Conservation (phyloP, 202 grass and related monocot species). For the Elaeis oleifera region DNA sequence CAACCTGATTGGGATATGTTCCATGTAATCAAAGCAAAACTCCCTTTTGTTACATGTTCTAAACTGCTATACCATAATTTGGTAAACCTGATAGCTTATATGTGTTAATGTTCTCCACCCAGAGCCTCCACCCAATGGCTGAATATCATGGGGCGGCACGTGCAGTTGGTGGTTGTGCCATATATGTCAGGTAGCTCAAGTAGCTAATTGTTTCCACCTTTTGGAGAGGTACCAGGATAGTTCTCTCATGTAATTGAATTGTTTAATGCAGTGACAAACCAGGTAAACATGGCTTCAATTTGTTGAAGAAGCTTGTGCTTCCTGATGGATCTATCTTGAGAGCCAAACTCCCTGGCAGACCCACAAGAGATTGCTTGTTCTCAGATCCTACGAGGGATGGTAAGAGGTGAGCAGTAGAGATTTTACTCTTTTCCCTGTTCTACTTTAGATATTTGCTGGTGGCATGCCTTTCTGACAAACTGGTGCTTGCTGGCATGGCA, state of each 20-base stretch:
- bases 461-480: not conserved
- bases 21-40: slow-evolving; percentile 1
- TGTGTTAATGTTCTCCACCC: not conserved
- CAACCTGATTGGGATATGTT: slow-evolving; percentile 44
- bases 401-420: slow-evolving; percentile 37
- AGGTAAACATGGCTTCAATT: slow-evolving; percentile 60
- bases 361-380: slow-evolving; percentile 69
- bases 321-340: slow-evolving; percentile 69
- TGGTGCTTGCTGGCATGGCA: slow-evolving; percentile 12
- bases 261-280: slow-evolving; percentile 60
- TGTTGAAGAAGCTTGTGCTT: slow-evolving; percentile 81
- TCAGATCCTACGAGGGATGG: slow-evolving; percentile 65
- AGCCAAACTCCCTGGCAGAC: slow-evolving; percentile 52
- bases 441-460: not conserved
- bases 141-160: slow-evolving; percentile 67
- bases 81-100: too few species aligned
- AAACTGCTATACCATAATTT: too few species aligned
- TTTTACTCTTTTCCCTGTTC: not conserved
- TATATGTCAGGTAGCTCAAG: slow-evolving; percentile 62
- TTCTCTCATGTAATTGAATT: not conserved
- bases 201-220: not conserved
- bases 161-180: slow-evolving; percentile 63
- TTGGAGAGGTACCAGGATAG: not conserved
- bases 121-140: slow-evolving; percentile 65
- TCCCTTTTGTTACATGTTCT: not conserved